Conservation (phyloP, 1,284 basidiomycete genomes). For the Tremellales sp. region DNA sequence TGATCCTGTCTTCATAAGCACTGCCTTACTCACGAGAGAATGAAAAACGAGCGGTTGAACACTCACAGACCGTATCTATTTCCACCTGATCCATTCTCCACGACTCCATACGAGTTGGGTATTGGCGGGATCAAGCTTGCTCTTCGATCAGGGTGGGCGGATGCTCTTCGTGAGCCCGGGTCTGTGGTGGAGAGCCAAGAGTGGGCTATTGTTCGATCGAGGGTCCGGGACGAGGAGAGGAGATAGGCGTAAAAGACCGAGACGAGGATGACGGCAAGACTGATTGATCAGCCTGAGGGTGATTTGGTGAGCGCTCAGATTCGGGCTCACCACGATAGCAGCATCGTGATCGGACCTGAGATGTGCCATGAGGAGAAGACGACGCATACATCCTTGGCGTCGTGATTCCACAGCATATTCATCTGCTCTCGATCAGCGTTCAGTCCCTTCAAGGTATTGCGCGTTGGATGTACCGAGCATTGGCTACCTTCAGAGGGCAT, state of each 20-base stretch:
- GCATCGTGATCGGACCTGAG: conserved; percentile 33
- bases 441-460: not conserved
- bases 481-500: not conserved
- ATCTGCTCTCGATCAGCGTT: conserved; percentile 25
- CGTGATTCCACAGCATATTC: conserved; percentile 50
- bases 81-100: conserved; percentile 20
- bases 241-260: conserved; percentile 42
- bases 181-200: conserved; percentile 19
- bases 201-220: conserved; percentile 34
- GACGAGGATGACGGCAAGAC: conserved; percentile 33
- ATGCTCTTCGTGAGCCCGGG: not conserved
- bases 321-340: conserved; percentile 45
- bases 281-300: conserved; percentile 5
- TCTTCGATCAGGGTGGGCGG: conserved; percentile 1
- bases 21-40: not conserved
- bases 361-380: conserved; percentile 47
- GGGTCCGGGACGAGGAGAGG: conserved; percentile 27
- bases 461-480: not conserved
- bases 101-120: conserved; percentile 20
- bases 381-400: conserved; percentile 42
- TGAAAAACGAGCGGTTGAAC: not conserved
- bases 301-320: too few species aligned
- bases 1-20: conserved; percentile 17
- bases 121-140: conserved; percentile 22
- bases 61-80: conserved; percentile 3